Percentiles rank a stretch among this genome's conserved stretches.
Evolutionary conservation across 2,329 filamentous ascomycete species (phyloP).

Genomic region (Shiraia sp.): DNA sequence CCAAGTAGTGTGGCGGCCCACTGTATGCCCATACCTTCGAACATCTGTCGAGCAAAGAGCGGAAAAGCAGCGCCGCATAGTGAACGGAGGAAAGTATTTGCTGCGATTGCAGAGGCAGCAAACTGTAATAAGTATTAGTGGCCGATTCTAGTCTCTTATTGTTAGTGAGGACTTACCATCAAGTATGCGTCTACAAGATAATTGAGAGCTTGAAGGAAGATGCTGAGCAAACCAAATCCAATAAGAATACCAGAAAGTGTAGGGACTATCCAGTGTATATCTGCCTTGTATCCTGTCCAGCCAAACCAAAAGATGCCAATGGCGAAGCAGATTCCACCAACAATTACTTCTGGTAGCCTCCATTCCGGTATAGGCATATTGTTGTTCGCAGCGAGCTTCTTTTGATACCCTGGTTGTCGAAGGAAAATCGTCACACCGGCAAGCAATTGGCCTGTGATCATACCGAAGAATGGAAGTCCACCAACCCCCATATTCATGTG

Average conservation of each 20-base stretch:
- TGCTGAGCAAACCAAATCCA: conserved; percentile 60
- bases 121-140: conserved; percentile 33
- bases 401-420: conserved; percentile 69
- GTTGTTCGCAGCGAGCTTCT: conserved; percentile 51
- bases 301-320: conserved; percentile 46
- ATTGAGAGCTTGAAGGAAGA: conserved; percentile 63
- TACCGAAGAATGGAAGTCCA: conserved; percentile 83
- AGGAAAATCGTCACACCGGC: conserved; percentile 68
- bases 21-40: conserved; percentile 56
- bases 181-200: conserved; percentile 65
- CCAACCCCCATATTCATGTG: conserved; percentile 70
- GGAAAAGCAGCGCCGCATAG: conserved; percentile 57
- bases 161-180: conserved; percentile 44
- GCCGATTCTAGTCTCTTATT: neutral
- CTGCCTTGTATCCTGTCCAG: conserved; percentile 49
- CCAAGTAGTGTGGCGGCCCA: conserved; percentile 53
- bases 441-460: conserved; percentile 74
- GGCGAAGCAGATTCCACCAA: conserved; percentile 54
- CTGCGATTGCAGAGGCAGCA: conserved; percentile 59
- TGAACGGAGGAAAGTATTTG: conserved; percentile 59
- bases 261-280: conserved; percentile 50
- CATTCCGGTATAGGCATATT: conserved; percentile 60
- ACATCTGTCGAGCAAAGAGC: conserved; percentile 61
- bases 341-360: conserved; percentile 59
- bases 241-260: conserved; percentile 55